Percentiles rank a stretch among this genome's conserved stretches.
Evolutionary conservation across 345 rosid genomes (phyloP).

Genomic region (Anastatica hierochuntica): DNA sequence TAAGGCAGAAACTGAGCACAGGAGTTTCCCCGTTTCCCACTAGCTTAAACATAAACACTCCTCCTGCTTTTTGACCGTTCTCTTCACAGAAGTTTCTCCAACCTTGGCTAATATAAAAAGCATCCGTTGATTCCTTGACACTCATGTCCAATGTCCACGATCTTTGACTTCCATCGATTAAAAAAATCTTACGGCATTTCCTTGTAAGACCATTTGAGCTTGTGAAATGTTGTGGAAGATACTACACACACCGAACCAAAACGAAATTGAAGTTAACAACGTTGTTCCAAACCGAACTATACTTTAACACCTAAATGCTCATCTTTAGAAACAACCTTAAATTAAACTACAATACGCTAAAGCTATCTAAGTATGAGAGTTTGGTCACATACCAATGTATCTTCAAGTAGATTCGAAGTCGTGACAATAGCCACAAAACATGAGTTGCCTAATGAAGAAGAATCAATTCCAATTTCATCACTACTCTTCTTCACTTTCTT

Average conservation of each 20-base stretch:
- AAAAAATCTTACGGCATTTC: neutral
- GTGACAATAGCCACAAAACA: slow-evolving; percentile 2
- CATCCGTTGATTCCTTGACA: too few species aligned
- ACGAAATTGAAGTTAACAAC: too few species aligned
- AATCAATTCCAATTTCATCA: neutral
- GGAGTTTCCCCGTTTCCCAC: neutral
- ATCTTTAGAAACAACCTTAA: too few species aligned
- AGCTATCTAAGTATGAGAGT: neutral
- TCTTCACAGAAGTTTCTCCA: slow-evolving; percentile 15
- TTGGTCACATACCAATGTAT: neutral
- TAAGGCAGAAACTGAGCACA: neutral
- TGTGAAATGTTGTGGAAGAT: slow-evolving; percentile 2
- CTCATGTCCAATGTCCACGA: slow-evolving; percentile 12
- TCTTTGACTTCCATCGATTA: neutral
- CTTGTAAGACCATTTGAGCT: too few species aligned
- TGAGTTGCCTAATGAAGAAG: neutral
- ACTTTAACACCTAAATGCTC: too few species aligned
- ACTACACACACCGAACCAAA: too few species aligned
- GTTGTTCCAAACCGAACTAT: too few species aligned
- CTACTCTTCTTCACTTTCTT: neutral
- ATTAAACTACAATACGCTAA: neutral
- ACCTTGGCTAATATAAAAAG: slow-evolving; percentile 2
- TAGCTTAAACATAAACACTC: neutral
- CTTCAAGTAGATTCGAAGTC: neutral
- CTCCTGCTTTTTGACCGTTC: neutral